Percentiles rank a stretch among this genome's conserved stretches.
These are phyloP conservation scores for Trichoderma polysporum DNA, from an alignment of 2,329 filamentous ascomycete genomes.

Conservation along the genomic window DNA sequence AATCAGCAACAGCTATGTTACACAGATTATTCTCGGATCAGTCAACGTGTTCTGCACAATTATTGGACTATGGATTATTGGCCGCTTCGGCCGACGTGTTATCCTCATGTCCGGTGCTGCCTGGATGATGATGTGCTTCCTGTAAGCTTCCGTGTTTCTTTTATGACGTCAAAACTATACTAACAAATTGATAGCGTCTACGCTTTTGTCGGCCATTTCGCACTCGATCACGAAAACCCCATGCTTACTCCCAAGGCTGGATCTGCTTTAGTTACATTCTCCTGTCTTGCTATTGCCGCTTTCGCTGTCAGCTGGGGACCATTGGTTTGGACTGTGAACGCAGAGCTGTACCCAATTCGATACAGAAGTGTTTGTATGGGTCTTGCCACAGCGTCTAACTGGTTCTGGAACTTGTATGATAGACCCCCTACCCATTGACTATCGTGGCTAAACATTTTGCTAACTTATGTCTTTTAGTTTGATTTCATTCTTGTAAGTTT, in stretches of 20 bases:
- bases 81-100: background rate
- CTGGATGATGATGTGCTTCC: slow-evolving; percentile 18
- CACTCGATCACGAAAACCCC: slow-evolving; percentile 10
- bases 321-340: slow-evolving; percentile 5
- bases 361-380: slow-evolving; percentile 16
- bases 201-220: slow-evolving; percentile 15
- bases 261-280: slow-evolving; percentile 14
- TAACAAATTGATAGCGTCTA: slow-evolving; percentile 3
- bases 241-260: slow-evolving; percentile 15
- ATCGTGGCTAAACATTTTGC: background rate
- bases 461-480: background rate
- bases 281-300: slow-evolving; percentile 12
- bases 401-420: slow-evolving; percentile 17
- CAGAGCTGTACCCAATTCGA: slow-evolving; percentile 10
- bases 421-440: background rate
- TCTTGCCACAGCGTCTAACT: slow-evolving; percentile 10
- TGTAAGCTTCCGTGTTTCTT: background rate
- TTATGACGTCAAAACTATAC: background rate
- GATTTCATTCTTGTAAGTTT: slow-evolving; percentile 14
- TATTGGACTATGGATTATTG: slow-evolving; percentile 8
- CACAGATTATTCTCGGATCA: slow-evolving; percentile 13
- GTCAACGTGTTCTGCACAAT: slow-evolving; percentile 17
- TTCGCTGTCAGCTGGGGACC: slow-evolving; percentile 17
- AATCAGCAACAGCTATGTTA: slow-evolving; percentile 16
- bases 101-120: slow-evolving; percentile 6